Evolutionary conservation across 2,329 filamentous ascomycete genomes (phyloP), one percentile per base, ranked within the genome.

Genomic region (Venturia effusa): DNA sequence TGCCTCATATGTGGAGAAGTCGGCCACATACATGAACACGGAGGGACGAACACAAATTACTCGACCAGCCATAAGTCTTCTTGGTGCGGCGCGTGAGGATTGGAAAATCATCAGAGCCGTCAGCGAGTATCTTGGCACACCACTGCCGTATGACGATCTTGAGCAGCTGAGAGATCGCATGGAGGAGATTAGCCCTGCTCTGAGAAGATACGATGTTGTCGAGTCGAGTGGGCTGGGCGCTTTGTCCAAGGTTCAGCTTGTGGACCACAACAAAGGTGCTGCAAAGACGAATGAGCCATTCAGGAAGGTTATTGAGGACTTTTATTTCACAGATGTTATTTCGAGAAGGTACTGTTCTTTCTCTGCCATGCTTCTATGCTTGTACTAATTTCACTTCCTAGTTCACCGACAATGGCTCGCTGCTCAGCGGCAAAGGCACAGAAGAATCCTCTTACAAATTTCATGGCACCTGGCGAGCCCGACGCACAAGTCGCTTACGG

Each of bases 31-130:
- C 73, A 85, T 99, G 78, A 99, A 97, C 84, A 97, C 94, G 0
- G 94, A 99, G 78, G 94, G 94, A 64, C 90, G 94, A 70, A 91
- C 94, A 27, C 94, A 99, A 79, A 88, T 96, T 81, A 94, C 90
- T 63, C 89, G 94, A 68, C 88, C 90, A 59, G 94, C 94, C 37
- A 95, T 92, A 43, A 89, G 89, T 57, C 82, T 96, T 68, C 90
- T 92, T 30, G 94, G 94, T 66, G 94, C 92, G 62, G 86, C 93
- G 64, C 86, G 94, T 73, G 93, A 94, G 67, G 94, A 99, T 79
- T 99, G 94, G 94, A 99, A 97, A 85, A 97, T 99, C 72, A 87
- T 99, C 70, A 90, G 94, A 68, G 94, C 94, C 22, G 86, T 84
- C 64, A 94, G 89, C 72, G 94, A 97, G 78, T 97, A 96, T 79